A percentile compares a stretch with the other conserved stretches of the same genome.
phyloP scores from a whole-genome alignment of 2,329 filamentous ascomycete species.

The Ceratocystis albifundus region DNA sequence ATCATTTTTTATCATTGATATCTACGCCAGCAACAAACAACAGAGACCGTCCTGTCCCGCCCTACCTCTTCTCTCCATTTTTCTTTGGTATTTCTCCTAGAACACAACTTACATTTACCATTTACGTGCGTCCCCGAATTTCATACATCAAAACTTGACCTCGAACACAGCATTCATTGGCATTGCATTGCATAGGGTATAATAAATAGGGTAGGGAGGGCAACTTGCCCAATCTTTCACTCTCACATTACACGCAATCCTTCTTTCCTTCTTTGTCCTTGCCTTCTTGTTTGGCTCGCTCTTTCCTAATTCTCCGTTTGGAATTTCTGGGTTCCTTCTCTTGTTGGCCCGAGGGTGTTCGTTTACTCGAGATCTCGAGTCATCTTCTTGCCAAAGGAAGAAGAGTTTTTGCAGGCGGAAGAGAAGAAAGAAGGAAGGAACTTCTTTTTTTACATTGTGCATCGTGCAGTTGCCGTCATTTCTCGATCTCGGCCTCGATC shows the following conservation, averaged over 20 bases:
- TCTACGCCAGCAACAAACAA: no score
- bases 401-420: neutral
- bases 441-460: constrained; percentile 9
- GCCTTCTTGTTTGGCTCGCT: neutral
- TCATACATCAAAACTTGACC: neutral
- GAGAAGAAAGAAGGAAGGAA: neutral
- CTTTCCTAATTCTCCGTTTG: neutral
- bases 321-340: neutral
- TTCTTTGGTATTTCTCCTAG: neutral
- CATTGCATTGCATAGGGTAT: neutral
- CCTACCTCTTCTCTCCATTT: neutral
- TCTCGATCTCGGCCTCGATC: neutral
- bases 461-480: constrained; percentile 7
- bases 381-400: neutral
- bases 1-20: no score
- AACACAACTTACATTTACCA: neutral
- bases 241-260: neutral
- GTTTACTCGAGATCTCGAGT: neutral
- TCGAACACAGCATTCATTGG: neutral
- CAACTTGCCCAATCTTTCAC: neutral
- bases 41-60: no score
- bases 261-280: neutral
- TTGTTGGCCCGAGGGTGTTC: no score
- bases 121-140: neutral
- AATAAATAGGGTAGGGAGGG: no score